A percentile compares a stretch with the other conserved stretches of the same genome.
Conservation (phyloP, 768 basidiomycete genomes). For the Bullera alba region DNA sequence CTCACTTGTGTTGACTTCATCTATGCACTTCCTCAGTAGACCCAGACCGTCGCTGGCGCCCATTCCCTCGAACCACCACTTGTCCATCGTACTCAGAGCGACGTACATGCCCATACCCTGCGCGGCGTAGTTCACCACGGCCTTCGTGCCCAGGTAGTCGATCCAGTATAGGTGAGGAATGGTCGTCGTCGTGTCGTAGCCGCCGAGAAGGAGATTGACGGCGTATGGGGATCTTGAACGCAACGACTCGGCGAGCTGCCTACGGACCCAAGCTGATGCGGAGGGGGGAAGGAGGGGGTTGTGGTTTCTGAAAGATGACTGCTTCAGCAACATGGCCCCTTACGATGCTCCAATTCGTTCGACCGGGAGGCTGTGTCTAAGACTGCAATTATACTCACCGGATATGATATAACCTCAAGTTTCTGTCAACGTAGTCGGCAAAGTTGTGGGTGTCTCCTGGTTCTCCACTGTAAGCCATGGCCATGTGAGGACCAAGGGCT, state of each 20-base stretch:
- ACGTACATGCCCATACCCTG: conserved; percentile 96
- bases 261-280: conserved; percentile 91
- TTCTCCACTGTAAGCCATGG: conserved; percentile 93
- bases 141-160: conserved; percentile 87
- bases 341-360: too few species aligned
- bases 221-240: conserved; percentile 80
- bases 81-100: conserved; percentile 80
- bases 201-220: conserved; percentile 88
- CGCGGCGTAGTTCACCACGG: conserved; percentile 82
- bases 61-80: conserved; percentile 86
- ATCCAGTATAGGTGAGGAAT: conserved; percentile 75
- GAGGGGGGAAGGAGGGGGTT: conserved; percentile 82
- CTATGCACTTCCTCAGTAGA: conserved; percentile 74
- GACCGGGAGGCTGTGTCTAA: too few species aligned
- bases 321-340: too few species aligned
- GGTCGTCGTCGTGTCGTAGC: conserved; percentile 67
- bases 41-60: conserved; percentile 77
- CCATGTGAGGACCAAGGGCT: conserved; percentile 74
- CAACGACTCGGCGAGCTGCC: conserved; percentile 77
- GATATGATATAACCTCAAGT: conserved; percentile 92
- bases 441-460: conserved; percentile 97
- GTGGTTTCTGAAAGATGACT: conserved; percentile 53
- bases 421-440: conserved; percentile 91
- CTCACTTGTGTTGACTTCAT: conserved; percentile 75
- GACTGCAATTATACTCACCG: conserved; percentile 51